Conservation (phyloP, 345 rosid species). For the Nasturtium officinale region DNA sequence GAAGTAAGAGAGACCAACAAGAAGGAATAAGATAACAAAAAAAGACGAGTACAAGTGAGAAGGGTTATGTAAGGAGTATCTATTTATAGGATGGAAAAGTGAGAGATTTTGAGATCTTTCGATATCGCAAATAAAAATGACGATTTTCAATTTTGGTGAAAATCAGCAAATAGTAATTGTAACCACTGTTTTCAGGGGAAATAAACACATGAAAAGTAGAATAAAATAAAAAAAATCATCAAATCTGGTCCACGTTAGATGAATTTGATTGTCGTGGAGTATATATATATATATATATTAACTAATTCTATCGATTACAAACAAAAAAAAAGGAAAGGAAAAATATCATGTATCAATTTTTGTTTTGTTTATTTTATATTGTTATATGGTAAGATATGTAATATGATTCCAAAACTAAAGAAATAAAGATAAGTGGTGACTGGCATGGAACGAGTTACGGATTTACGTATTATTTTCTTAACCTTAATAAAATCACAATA, state of each 20-base stretch:
- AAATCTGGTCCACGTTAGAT: not conserved
- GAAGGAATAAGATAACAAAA: not conserved
- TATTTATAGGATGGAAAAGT: slow-evolving; percentile 20
- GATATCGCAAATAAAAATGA: not conserved
- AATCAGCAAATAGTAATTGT: not conserved
- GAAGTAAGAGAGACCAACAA: not conserved
- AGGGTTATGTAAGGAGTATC: not conserved
- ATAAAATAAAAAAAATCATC: not conserved
- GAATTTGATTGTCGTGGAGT: not conserved
- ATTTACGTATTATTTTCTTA: not conserved
- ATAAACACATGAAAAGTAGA: not conserved
- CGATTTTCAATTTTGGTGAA: not conserved
- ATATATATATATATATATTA: too few relatives aligned
- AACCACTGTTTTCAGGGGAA: not conserved
- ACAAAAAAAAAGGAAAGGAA: too few relatives aligned
- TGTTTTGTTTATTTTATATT: not conserved
- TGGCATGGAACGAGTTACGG: not conserved
- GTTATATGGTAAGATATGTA: not conserved
- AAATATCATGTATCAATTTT: too few relatives aligned
- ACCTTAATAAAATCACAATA: not conserved
- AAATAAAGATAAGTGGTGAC: not conserved
- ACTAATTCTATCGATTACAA: not conserved
- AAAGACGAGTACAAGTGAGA: slow-evolving; percentile 4
- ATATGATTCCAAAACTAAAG: not conserved
- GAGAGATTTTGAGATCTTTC: not conserved